Percentiles rank a stretch among this genome's conserved stretches.
phyloP scores from a whole-genome alignment of 2,329 filamentous ascomycete genomes.

The Ceratocystis lukuohia region DNA sequence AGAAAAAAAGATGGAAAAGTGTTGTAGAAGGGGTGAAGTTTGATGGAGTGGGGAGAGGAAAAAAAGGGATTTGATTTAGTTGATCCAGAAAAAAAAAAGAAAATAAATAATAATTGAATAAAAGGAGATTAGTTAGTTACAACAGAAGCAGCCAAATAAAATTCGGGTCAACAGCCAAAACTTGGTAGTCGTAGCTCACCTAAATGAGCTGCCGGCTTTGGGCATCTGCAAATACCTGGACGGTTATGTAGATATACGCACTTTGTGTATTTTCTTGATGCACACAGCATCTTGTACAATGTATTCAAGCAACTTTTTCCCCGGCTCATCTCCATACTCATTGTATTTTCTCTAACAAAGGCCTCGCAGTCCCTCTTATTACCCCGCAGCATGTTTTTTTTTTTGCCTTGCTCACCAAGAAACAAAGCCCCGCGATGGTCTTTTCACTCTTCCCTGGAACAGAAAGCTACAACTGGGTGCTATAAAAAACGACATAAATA shows the following conservation, averaged over 20 bases:
- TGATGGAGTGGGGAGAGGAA: slow-evolving; percentile 1
- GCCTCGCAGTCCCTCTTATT: not conserved
- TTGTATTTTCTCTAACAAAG: not conserved
- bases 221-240: not conserved
- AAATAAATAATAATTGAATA: not conserved
- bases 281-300: not conserved
- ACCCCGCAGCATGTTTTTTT: not conserved
- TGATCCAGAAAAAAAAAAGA: not conserved
- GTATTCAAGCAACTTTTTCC: not conserved
- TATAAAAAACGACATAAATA: too few relatives aligned
- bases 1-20: not conserved
- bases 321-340: too few relatives aligned
- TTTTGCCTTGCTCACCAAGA: slow-evolving; percentile 1
- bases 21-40: slow-evolving; percentile 2
- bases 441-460: not conserved
- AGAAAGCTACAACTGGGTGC: not conserved
- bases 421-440: not conserved
- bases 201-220: not conserved
- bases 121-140: not conserved
- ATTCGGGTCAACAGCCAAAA: not conserved
- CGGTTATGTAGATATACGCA: not conserved
- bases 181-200: not conserved
- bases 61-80: slow-evolving; percentile 4
- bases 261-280: not conserved
- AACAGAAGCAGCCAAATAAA: not conserved